Conservation (phyloP, 805 yeast genomes). For the Ogataea pini region DNA sequence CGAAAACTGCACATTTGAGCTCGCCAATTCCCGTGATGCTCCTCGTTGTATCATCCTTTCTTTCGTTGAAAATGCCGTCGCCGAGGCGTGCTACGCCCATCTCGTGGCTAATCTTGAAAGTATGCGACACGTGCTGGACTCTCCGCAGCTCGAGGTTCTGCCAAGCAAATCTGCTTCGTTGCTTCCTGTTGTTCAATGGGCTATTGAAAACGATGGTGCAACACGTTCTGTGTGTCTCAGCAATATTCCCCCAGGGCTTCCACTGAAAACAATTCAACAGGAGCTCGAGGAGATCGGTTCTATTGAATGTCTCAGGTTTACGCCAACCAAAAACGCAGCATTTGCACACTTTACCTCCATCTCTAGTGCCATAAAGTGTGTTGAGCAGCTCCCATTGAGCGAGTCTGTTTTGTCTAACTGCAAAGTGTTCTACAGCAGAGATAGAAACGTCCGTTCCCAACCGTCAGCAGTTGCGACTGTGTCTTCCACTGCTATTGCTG, state of each 20-base stretch:
- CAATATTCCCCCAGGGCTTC: conserved; percentile 26
- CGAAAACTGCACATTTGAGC: conserved; percentile 52
- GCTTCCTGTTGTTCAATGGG: conserved; percentile 26
- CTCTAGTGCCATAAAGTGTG: conserved; percentile 46
- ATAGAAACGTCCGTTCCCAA: conserved; percentile 18
- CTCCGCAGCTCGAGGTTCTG: conserved; percentile 38
- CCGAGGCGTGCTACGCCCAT: conserved; percentile 25
- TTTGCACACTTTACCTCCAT: conserved; percentile 46
- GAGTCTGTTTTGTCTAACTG: conserved; percentile 27
- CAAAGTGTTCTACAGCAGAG: conserved; percentile 34
- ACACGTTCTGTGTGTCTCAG: conserved; percentile 33
- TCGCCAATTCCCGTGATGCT: conserved; percentile 20
- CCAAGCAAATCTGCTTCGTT: conserved; percentile 36
- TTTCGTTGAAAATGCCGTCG: conserved; percentile 26
- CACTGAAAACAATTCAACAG: conserved; percentile 24
- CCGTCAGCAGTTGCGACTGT: neutral
- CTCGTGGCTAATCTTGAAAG: conserved; percentile 18
- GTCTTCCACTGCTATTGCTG: conserved; percentile 3
- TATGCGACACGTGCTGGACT: conserved; percentile 35
- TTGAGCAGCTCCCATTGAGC: conserved; percentile 37
- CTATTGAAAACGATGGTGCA: conserved; percentile 35
- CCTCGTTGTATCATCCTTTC: conserved; percentile 23
- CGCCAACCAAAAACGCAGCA: conserved; percentile 26
- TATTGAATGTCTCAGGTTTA: conserved; percentile 38
- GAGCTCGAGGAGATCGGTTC: conserved; percentile 44